These are phyloP conservation scores for Volvox reticuliferus DNA, from an alignment of 139 green algal genomes.

Conservation along the genomic window DNA sequence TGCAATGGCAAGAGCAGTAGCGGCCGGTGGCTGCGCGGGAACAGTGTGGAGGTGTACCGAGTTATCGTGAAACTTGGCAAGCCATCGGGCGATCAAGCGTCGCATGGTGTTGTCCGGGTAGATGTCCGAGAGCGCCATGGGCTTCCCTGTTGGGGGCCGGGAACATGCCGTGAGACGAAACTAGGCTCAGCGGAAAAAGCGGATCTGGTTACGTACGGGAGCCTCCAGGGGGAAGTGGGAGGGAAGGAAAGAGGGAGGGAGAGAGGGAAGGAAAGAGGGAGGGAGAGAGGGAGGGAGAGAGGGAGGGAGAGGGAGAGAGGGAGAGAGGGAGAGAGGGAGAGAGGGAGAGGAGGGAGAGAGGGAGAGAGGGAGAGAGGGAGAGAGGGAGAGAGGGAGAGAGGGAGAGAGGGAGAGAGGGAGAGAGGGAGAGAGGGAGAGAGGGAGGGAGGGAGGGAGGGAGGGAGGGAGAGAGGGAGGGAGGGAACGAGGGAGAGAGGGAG, in stretches of 20 bases:
- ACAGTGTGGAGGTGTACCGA: background rate
- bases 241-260: background rate
- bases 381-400: background rate
- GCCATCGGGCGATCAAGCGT: background rate
- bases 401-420: background rate
- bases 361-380: background rate
- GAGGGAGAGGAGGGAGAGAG: background rate
- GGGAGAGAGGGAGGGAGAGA: background rate
- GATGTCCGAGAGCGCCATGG: background rate
- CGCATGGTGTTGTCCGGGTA: background rate
- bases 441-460: background rate
- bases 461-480: too few relatives aligned
- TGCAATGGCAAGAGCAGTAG: too few relatives aligned
- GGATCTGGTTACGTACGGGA: background rate
- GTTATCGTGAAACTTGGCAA: background rate
- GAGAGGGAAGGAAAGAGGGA: too few relatives aligned
- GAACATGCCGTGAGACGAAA: too few relatives aligned
- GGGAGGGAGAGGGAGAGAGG: background rate
- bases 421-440: background rate
- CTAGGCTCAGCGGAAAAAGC: too few relatives aligned
- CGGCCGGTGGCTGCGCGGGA: too few relatives aligned
- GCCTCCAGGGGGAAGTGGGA: background rate
- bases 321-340: background rate
- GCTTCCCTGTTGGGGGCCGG: background rate
- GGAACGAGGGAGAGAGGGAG: too few relatives aligned